Percentiles rank a stretch among this genome's conserved stretches.
These are phyloP conservation scores for Plasmodium knowlesi DNA, from an alignment of 169 alveolate species.

Conservation along the genomic window DNA sequence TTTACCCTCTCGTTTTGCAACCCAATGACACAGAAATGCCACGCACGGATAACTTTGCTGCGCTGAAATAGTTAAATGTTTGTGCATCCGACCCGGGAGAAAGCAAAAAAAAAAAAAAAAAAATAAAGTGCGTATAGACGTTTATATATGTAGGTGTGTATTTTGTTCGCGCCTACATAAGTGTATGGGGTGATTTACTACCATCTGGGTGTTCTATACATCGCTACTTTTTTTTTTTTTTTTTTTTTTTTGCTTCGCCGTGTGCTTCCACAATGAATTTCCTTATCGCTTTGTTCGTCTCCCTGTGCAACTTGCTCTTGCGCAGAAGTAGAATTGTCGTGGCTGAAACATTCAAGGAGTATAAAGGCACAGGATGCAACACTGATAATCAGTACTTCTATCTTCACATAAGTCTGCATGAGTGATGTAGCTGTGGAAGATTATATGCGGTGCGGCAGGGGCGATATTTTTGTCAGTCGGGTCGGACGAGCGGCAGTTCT, in stretches of 20 bases:
- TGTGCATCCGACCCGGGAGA: background rate
- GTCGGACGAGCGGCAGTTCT: background rate
- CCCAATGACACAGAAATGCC: background rate
- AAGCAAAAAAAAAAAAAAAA: background rate
- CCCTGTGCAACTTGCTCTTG: background rate
- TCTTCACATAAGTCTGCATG: background rate
- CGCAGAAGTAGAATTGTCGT: background rate
- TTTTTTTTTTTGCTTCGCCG: background rate
- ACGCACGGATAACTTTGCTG: background rate
- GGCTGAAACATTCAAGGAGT: background rate
- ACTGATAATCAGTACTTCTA: background rate
- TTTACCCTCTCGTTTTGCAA: background rate
- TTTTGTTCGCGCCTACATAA: background rate
- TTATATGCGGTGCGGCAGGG: background rate
- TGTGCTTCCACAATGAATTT: background rate
- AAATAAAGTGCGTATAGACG: background rate
- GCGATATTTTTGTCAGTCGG: background rate
- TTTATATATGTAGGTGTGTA: background rate
- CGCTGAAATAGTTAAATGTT: background rate
- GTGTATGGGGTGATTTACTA: background rate
- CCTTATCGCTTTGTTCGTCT: background rate
- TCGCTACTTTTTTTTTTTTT: background rate
- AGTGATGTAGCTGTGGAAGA: background rate
- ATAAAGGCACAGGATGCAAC: background rate
- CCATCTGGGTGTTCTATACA: background rate